Conservation (phyloP, 495 filamentous ascomycete species). For the Filosporella fistucella region DNA sequence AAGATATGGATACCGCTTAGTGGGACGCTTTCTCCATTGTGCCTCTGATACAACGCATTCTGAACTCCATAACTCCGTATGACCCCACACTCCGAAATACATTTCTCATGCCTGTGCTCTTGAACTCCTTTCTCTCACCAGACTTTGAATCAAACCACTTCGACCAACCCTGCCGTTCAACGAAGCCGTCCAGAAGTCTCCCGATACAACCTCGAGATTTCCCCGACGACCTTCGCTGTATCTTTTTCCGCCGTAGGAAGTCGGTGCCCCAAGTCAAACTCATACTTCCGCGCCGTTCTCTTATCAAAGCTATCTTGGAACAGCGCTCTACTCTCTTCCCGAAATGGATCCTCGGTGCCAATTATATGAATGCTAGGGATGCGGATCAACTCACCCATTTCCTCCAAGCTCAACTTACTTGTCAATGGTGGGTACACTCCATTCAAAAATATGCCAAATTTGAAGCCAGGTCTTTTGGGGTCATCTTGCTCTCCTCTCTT, state of each 20-base stretch:
- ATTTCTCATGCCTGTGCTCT: too few species aligned
- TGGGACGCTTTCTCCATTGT: too few species aligned
- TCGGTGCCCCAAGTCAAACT: conserved; percentile 27
- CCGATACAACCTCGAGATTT: conserved; percentile 25
- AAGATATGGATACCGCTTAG: too few species aligned
- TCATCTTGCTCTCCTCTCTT: too few species aligned
- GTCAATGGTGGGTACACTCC: conserved; percentile 16
- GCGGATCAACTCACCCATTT: conserved; percentile 15
- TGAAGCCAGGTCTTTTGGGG: not conserved
- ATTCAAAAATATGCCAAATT: conserved; percentile 17
- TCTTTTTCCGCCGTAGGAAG: conserved; percentile 25
- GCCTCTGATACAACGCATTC: too few species aligned
- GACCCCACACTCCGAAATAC: too few species aligned
- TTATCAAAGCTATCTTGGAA: conserved; percentile 21
- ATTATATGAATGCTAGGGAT: conserved; percentile 29
- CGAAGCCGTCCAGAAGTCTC: too few species aligned
- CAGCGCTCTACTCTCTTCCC: conserved; percentile 22
- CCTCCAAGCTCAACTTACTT: conserved; percentile 1
- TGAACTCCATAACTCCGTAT: too few species aligned
- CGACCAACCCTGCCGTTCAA: too few species aligned
- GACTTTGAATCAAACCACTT: too few species aligned
- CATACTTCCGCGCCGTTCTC: conserved; percentile 15
- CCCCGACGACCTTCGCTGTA: conserved; percentile 24
- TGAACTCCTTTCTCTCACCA: too few species aligned
- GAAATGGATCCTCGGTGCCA: conserved; percentile 26